phyloP scores from a whole-genome alignment of 2,329 filamentous ascomycete genomes.

The Corniculantispora saksenae region DNA sequence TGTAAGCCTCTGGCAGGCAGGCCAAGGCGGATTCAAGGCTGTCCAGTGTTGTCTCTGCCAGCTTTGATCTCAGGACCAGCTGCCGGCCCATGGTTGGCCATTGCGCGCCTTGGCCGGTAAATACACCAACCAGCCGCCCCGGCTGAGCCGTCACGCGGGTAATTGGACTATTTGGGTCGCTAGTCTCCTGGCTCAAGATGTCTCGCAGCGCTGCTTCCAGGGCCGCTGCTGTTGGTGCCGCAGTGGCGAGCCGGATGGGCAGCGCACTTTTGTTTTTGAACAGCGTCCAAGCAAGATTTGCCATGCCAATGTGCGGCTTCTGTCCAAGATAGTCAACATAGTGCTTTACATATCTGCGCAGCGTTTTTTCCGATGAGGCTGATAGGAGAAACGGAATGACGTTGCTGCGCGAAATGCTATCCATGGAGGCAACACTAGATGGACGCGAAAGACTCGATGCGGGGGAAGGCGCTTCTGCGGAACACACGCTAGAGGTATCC shows the following conservation, averaged over 20 bases:
- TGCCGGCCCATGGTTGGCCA: conserved; percentile 32
- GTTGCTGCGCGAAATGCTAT: neutral
- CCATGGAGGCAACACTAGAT: too few species aligned
- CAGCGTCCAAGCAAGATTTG: neutral
- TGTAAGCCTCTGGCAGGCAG: conserved; percentile 25
- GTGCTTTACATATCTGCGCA: conserved; percentile 1
- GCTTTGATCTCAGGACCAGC: conserved; percentile 31
- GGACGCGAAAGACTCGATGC: neutral
- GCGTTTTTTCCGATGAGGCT: conserved; percentile 15
- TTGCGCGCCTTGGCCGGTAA: conserved; percentile 37
- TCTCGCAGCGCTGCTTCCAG: neutral
- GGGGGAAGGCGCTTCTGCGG: neutral
- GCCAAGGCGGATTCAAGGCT: conserved; percentile 29
- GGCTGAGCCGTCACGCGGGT: neutral
- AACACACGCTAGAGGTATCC: conserved; percentile 18
- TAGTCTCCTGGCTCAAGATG: neutral
- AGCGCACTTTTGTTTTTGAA: neutral
- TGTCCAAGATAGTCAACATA: neutral
- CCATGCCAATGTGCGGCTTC: neutral
- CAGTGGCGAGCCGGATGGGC: neutral
- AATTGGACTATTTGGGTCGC: neutral
- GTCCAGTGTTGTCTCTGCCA: conserved; percentile 26
- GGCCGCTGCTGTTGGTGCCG: neutral
- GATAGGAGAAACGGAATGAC: conserved; percentile 25
- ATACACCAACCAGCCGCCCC: conserved; percentile 24